A percentile compares a stretch with the other conserved stretches of the same genome.
phyloP scores from a whole-genome alignment of 2,329 filamentous ascomycete genomes.

The Clonostachys byssicola region DNA sequence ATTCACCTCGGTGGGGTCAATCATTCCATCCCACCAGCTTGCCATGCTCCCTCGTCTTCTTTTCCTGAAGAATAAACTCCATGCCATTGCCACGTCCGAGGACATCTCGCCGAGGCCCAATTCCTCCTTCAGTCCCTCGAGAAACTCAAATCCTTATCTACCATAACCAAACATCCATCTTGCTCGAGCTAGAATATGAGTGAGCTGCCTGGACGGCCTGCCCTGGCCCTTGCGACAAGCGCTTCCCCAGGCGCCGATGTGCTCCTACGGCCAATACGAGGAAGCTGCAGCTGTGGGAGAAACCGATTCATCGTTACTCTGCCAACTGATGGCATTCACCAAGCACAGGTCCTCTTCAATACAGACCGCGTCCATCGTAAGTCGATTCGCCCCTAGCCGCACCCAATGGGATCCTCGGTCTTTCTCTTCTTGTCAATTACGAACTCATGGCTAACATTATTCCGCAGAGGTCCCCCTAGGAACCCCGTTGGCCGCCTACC shows the following conservation, averaged over 20 bases:
- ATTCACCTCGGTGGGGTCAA: neutral
- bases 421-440: neutral
- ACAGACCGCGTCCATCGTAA: slow-evolving; percentile 67
- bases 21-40: too few relatives aligned
- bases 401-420: neutral
- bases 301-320: slow-evolving; percentile 76
- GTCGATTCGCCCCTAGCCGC: slow-evolving; percentile 22
- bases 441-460: too few relatives aligned
- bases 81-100: neutral
- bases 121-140: too few relatives aligned
- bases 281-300: slow-evolving; percentile 80
- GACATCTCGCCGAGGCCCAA: neutral
- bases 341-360: slow-evolving; percentile 72
- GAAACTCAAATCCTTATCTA: too few relatives aligned
- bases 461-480: slow-evolving; percentile 59
- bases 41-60: neutral
- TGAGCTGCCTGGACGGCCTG: too few relatives aligned
- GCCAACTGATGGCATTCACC: slow-evolving; percentile 50
- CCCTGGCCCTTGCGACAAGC: too few relatives aligned
- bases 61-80: neutral
- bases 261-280: slow-evolving; percentile 50
- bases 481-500: slow-evolving; percentile 72
- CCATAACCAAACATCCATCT: too few relatives aligned
- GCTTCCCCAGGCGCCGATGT: too few relatives aligned
- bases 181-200: too few relatives aligned